Base-by-base conservation (phyloP, 176 grass and related monocot genomes). In the Rhynchospora tenuis region DNA sequence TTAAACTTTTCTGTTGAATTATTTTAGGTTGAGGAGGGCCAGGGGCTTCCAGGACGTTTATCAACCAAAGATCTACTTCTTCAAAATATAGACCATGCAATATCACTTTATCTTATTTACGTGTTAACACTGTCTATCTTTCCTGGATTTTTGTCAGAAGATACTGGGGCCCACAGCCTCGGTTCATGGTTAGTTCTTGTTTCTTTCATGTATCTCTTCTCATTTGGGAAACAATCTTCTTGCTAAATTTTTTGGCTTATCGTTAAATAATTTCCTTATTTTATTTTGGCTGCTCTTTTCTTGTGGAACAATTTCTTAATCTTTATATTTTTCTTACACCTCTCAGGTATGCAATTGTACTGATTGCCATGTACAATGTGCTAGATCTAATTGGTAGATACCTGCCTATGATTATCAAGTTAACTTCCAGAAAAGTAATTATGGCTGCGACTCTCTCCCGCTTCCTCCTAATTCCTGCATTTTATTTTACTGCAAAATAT, bases 311-410 rank as follows among this genome's bases (percentile, higher is more conserved):
- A 73, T 59, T 31, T 13, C 14, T 63, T 23, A 9, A 81, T 62
- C 0, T 29, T 31, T 54, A 64, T 19, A 56, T 54, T 4, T 59
- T 85, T 69, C 10, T 77, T 87, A 29, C 28, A 64, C 43, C 19
- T 64, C 66, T 77, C 70, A 93, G 89, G 91, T 93, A 93, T 55
- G 89, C 89, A 4, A 86, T 96, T 64, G 83, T 91, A 29, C 48
- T 96, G 80, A 86, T 96, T 17, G 90, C 87, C 0, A 88, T 83
- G 79, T 96, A 89, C 71, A 93, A 96, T 15, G 51, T 91, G 0
- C 92, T 86, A 76, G 89, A 91, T 84, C 65, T 96, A 44, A 87
- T 93, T 3, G 93, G 93, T 15, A 92, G 93, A 88, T 96, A 91
- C 16, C 0, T 96, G 57, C 93, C 93, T 64, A 76, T 89, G 9